These are phyloP conservation scores for Penicillium soppii DNA, from an alignment of 495 filamentous ascomycete species.

Conservation along the genomic window DNA sequence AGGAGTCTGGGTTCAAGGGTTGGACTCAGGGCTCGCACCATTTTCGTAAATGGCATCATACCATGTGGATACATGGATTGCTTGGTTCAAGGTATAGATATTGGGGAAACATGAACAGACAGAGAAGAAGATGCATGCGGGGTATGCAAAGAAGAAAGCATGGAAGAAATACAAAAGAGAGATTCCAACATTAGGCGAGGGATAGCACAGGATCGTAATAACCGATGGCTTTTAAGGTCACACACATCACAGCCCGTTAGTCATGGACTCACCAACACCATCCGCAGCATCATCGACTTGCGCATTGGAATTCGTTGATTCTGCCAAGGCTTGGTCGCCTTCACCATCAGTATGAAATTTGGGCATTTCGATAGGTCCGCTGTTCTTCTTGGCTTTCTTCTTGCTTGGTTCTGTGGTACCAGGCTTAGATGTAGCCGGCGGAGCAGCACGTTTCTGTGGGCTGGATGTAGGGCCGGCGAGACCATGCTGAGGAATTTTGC, in stretches of 20 bases:
- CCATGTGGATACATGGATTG: not conserved
- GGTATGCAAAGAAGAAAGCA: not conserved
- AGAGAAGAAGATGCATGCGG: not conserved
- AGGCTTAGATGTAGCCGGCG: slow-evolving; percentile 26
- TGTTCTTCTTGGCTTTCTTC: slow-evolving; percentile 50
- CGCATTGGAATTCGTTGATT: slow-evolving; percentile 19
- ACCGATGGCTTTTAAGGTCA: too few relatives aligned
- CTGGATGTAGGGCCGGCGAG: slow-evolving; percentile 47
- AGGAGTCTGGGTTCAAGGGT: not conserved
- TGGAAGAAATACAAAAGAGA: not conserved
- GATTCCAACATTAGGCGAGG: too few relatives aligned
- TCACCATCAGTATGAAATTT: slow-evolving; percentile 36
- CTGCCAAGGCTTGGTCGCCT: slow-evolving; percentile 18
- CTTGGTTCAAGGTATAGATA: not conserved
- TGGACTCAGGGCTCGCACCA: not conserved
- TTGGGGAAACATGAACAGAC: too few relatives aligned
- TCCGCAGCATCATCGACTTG: slow-evolving; percentile 19
- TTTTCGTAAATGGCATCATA: not conserved
- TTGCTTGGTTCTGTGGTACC: slow-evolving; percentile 41
- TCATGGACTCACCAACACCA: slow-evolving; percentile 20
- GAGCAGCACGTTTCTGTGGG: slow-evolving; percentile 79
- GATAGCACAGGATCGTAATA: not conserved
- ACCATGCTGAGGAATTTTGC: slow-evolving; percentile 67
- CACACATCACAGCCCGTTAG: slow-evolving; percentile 31
- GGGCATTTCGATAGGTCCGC: slow-evolving; percentile 32